Percentiles rank a stretch among this genome's conserved stretches.
These are phyloP conservation scores for Boletus tomentosulus DNA, from an alignment of 768 basidiomycete genomes.

Conservation along the genomic window DNA sequence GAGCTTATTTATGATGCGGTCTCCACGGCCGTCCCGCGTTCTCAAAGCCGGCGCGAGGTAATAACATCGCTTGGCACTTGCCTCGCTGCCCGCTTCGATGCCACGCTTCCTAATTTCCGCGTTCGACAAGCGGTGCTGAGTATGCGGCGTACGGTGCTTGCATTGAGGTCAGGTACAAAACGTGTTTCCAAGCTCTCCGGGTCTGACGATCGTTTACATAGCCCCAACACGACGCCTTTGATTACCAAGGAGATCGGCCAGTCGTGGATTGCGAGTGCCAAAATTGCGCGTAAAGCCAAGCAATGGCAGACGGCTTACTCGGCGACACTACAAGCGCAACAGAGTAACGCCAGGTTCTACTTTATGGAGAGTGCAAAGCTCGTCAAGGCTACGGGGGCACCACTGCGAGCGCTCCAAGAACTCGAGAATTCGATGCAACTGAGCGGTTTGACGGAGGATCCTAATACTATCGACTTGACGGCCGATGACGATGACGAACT, in stretches of 20 bases:
- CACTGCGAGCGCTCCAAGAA: constrained; percentile 81
- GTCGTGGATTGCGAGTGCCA: constrained; percentile 92
- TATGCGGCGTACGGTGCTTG: constrained; percentile 82
- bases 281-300: constrained; percentile 91
- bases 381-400: constrained; percentile 71
- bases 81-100: constrained; percentile 64
- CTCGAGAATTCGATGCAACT: constrained; percentile 69
- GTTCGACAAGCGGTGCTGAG: constrained; percentile 85
- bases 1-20: constrained; percentile 57
- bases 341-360: constrained; percentile 63
- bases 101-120: constrained; percentile 83
- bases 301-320: constrained; percentile 97
- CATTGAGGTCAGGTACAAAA: constrained; percentile 51
- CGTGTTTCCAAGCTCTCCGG: not conserved
- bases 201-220: constrained; percentile 9
- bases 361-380: constrained; percentile 93
- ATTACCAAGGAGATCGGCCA: constrained; percentile 65
- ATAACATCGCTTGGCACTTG: constrained; percentile 33
- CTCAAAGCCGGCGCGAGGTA: constrained; percentile 40
- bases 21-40: constrained; percentile 34
- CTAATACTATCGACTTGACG: constrained; percentile 55
- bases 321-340: constrained; percentile 85
- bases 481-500: constrained; percentile 44
- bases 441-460: constrained; percentile 43
- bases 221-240: constrained; percentile 29